Evolutionary conservation across 176 grass and related monocot genomes (phyloP).

Genomic region (Areca catechu): DNA sequence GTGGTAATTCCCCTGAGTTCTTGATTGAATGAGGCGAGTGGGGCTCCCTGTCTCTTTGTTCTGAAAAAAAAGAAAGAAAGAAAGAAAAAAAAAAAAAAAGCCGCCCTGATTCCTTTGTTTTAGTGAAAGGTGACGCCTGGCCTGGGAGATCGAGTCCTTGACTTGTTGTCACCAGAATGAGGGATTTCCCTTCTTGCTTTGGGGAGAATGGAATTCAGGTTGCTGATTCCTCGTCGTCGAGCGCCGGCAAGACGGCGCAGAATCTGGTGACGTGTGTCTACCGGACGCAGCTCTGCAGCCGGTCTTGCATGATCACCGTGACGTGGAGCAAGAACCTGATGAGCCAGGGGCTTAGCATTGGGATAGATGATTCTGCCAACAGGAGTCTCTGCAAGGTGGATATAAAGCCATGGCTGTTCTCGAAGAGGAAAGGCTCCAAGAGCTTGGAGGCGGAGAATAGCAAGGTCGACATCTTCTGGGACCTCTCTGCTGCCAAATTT

Average conservation of each 20-base stretch:
- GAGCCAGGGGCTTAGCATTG: background rate
- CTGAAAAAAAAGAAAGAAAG: no score
- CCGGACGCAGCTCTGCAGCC: background rate
- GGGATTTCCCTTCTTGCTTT: slow-evolving; percentile 16
- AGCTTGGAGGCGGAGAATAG: slow-evolving; percentile 5
- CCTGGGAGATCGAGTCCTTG: background rate
- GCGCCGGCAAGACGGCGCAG: slow-evolving; percentile 3
- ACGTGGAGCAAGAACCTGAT: slow-evolving; percentile 15
- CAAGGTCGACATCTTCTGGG: slow-evolving; percentile 3
- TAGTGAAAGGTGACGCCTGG: no score
- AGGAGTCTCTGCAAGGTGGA: slow-evolving; percentile 11
- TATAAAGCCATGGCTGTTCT: slow-evolving; percentile 8
- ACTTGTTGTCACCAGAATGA: background rate
- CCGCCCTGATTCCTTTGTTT: no score
- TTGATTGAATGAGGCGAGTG: background rate
- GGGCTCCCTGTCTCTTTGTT: background rate
- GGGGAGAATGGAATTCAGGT: slow-evolving; percentile 9
- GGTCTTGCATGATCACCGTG: background rate
- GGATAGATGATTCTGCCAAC: background rate
- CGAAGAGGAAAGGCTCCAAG: slow-evolving; percentile 11
- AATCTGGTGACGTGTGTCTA: slow-evolving; percentile 8
- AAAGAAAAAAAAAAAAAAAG: no score
- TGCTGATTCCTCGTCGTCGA: background rate
- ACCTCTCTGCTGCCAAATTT: slow-evolving; percentile 11
- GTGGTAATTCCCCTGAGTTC: background rate